Percentiles rank a stretch among this genome's conserved stretches.
Evolutionary conservation across 257 asterid genomes (phyloP).

Genomic region (Solanum commersonii): DNA sequence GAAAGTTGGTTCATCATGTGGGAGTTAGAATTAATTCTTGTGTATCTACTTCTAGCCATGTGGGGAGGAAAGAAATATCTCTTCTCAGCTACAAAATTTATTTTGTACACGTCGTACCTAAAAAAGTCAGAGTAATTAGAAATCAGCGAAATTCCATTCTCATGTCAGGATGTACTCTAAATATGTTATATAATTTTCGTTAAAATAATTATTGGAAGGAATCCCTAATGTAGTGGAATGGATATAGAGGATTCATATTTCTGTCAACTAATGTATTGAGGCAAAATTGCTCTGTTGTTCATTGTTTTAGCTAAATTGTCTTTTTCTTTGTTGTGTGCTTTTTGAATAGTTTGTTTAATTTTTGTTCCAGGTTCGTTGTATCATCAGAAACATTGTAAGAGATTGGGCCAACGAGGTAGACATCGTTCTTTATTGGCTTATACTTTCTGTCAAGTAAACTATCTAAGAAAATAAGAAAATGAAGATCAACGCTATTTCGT

Average conservation of each 20-base stretch:
- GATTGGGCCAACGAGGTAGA: slow-evolving; percentile 97
- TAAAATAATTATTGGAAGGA: neutral
- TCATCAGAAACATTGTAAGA: slow-evolving; percentile 88
- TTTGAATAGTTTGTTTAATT: neutral
- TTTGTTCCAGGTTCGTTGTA: slow-evolving; percentile 73
- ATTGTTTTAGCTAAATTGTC: neutral
- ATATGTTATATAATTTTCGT: neutral
- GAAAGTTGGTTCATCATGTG: neutral
- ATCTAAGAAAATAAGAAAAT: neutral
- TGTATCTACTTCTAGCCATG: neutral
- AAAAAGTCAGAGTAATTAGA: neutral
- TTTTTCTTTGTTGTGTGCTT: neutral
- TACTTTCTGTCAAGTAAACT: neutral
- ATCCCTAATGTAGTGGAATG: neutral
- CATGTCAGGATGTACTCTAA: neutral
- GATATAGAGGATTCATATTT: neutral
- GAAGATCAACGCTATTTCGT: neutral
- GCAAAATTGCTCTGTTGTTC: neutral
- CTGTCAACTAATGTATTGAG: neutral
- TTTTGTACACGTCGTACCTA: neutral
- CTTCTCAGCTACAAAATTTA: neutral
- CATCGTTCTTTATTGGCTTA: slow-evolving; percentile 1
- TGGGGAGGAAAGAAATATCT: neutral
- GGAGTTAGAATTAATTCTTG: neutral
- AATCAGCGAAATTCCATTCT: neutral